These are phyloP conservation scores for Cronartium quercuum DNA, from an alignment of 1,284 basidiomycete species.

Conservation along the genomic window DNA sequence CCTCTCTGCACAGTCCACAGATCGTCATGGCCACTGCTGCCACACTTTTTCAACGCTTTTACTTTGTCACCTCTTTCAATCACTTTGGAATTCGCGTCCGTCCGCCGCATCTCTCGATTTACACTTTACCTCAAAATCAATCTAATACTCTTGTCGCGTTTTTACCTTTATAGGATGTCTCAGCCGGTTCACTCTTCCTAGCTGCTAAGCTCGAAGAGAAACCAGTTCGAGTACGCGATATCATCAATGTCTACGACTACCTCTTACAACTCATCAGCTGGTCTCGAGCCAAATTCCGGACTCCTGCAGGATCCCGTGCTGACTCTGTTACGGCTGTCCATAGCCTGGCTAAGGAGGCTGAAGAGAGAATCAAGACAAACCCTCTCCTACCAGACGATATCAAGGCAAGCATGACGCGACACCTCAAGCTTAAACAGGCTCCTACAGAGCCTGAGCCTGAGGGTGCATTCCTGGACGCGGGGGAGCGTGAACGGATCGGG, in stretches of 20 bases:
- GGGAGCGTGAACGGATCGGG: constrained; percentile 43
- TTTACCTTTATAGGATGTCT: constrained; percentile 63
- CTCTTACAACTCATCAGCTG: constrained; percentile 51
- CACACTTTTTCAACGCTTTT: constrained; percentile 93
- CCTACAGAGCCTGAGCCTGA: constrained; percentile 39
- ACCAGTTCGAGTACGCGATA: constrained; percentile 78
- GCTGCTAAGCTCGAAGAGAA: constrained; percentile 95
- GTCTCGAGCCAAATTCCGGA: background rate
- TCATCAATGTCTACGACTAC: constrained; percentile 89
- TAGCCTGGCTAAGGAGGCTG: background rate
- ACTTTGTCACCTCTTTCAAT: constrained; percentile 88
- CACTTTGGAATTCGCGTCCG: constrained; percentile 82
- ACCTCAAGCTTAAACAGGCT: constrained; percentile 56
- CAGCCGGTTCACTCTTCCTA: constrained; percentile 86
- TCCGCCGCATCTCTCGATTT: constrained; percentile 40
- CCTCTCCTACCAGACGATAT: constrained; percentile 28
- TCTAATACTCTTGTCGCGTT: background rate
- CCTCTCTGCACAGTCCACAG: constrained; percentile 64
- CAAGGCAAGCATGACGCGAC: constrained; percentile 12
- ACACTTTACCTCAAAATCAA: background rate
- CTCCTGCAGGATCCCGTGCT: background rate
- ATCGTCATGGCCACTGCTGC: constrained; percentile 93
- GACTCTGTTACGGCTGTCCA: background rate
- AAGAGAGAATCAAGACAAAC: constrained; percentile 18
- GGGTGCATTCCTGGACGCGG: constrained; percentile 10